Conservation (phyloP, 176 grass and related monocot species). For the Stipa capillata region DNA sequence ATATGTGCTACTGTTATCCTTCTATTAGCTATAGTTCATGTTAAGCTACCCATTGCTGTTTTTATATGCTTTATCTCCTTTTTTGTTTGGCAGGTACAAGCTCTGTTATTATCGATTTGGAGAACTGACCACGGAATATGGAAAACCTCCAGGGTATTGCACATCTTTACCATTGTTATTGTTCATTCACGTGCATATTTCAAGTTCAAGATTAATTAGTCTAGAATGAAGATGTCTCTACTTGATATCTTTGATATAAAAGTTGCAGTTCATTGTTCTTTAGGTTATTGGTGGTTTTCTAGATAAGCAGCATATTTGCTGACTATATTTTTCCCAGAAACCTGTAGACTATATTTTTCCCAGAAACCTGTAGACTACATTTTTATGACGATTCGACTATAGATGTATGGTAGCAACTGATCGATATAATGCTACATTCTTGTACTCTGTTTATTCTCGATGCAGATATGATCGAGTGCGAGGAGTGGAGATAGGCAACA, state of each 20-base stretch:
- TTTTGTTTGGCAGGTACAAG: slow-evolving; percentile 73
- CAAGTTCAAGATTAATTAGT: slow-evolving; percentile 1
- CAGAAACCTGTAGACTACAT: neutral
- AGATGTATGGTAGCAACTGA: neutral
- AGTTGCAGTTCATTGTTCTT: neutral
- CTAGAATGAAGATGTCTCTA: neutral
- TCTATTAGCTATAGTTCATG: neutral
- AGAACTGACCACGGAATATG: slow-evolving; percentile 89
- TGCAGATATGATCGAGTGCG: slow-evolving; percentile 86
- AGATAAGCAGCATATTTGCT: neutral
- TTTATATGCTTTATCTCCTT: neutral
- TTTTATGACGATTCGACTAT: neutral
- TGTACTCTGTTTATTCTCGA: slow-evolving; percentile 3
- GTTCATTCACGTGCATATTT: slow-evolving; percentile 13
- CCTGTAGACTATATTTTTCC: neutral
- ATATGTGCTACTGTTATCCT: neutral
- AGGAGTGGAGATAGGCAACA: slow-evolving; percentile 98
- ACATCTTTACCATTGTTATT: slow-evolving; percentile 1
- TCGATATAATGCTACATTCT: neutral
- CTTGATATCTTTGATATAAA: slow-evolving; percentile 1
- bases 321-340: neutral
- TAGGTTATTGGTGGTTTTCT: neutral
- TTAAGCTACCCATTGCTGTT: neutral
- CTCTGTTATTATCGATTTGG: slow-evolving; percentile 97
- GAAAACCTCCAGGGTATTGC: slow-evolving; percentile 84